Evolutionary conservation across 768 basidiomycete genomes (phyloP).

Genomic region (Trametes cubensis): DNA sequence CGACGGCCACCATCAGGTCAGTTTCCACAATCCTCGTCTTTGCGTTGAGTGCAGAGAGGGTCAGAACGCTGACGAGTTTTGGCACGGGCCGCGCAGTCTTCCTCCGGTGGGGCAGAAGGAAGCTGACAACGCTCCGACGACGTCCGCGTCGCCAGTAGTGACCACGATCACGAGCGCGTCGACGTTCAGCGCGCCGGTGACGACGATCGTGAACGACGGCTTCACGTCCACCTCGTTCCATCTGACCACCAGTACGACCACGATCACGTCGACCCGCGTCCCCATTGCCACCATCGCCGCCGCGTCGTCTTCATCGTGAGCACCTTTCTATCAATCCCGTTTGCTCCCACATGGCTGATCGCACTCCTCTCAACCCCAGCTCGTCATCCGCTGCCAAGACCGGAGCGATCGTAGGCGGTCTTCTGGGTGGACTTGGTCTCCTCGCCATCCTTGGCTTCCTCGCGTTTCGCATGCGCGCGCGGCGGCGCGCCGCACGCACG

Average conservation of each 20-base stretch:
- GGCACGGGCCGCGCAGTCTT: not conserved
- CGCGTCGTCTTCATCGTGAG: not conserved
- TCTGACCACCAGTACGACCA: constrained; percentile 8
- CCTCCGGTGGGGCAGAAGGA: constrained; percentile 2
- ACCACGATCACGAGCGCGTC: constrained; percentile 4
- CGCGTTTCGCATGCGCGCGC: constrained; percentile 18
- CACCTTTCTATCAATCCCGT: not conserved
- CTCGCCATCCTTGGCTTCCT: constrained; percentile 16
- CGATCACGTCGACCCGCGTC: constrained; percentile 10
- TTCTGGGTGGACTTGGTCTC: constrained; percentile 12
- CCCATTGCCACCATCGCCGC: not conserved
- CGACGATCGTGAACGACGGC: not conserved
- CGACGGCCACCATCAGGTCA: constrained; percentile 1
- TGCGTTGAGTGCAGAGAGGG: too few relatives aligned
- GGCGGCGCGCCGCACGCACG: constrained; percentile 4
- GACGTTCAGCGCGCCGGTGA: constrained; percentile 11
- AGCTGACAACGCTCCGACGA: constrained; percentile 5
- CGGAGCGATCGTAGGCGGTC: constrained; percentile 20
- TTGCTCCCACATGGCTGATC: not conserved
- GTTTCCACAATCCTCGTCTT: not conserved
- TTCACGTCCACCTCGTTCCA: constrained; percentile 10
- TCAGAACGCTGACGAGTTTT: not conserved
- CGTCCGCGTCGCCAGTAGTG: constrained; percentile 4
- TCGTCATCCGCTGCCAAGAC: constrained; percentile 4
- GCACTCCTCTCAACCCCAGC: not conserved